phyloP scores from a whole-genome alignment of 768 basidiomycete genomes.

The Pleurotus giganteus region DNA sequence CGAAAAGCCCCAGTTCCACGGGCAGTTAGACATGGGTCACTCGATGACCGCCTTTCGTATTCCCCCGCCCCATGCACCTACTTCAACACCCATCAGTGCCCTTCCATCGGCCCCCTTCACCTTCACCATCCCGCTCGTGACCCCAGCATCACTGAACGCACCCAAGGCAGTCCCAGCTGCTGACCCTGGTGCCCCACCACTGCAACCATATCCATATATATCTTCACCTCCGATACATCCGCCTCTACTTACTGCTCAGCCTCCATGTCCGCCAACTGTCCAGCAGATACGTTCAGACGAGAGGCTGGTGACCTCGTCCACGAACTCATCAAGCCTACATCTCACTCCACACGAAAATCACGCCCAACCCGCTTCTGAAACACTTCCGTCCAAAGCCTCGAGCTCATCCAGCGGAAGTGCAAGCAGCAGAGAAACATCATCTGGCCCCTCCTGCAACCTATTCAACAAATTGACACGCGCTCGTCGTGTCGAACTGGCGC shows the following conservation, averaged over 20 bases:
- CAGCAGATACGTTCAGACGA: too few species aligned
- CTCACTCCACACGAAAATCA: not conserved
- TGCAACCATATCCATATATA: not conserved
- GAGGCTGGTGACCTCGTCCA: too few species aligned
- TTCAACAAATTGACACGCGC: slow-evolving; percentile 2
- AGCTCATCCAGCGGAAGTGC: not conserved
- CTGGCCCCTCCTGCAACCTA: not conserved
- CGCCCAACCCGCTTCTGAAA: not conserved
- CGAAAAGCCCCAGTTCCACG: not conserved
- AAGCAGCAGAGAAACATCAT: not conserved
- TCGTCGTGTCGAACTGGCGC: slow-evolving; percentile 3
- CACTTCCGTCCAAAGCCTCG: not conserved
- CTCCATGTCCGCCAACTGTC: too few species aligned
- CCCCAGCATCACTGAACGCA: not conserved
- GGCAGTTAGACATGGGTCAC: not conserved
- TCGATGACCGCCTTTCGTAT: slow-evolving; percentile 3
- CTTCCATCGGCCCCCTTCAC: not conserved
- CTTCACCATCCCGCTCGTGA: not conserved
- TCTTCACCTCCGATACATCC: too few species aligned
- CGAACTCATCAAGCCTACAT: too few species aligned
- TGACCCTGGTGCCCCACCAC: not conserved
- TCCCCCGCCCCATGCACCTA: not conserved
- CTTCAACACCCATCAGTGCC: not conserved
- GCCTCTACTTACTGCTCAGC: too few species aligned
- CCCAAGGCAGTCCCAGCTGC: not conserved